These are phyloP conservation scores for Ophiocordyceps camponoti-floridani DNA, from an alignment of 2,329 filamentous ascomycete species.

Conservation along the genomic window DNA sequence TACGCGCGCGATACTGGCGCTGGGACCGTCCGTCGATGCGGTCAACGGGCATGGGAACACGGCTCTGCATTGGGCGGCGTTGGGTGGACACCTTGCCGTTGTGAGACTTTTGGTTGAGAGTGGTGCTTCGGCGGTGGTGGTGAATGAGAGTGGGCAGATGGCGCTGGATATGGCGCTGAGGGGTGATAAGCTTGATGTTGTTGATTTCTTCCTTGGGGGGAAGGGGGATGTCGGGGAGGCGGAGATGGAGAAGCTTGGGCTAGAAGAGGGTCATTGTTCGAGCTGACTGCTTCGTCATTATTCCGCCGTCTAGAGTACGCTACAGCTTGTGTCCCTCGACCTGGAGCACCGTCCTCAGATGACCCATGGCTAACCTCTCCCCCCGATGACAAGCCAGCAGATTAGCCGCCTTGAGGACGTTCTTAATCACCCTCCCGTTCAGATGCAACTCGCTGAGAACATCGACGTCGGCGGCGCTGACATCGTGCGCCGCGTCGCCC, in stretches of 20 bases:
- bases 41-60: slow-evolving; percentile 78
- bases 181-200: background rate
- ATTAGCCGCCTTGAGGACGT: slow-evolving; percentile 20
- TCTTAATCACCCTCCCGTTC: slow-evolving; percentile 34
- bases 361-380: slow-evolving; percentile 11
- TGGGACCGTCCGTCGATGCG: slow-evolving; percentile 41
- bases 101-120: slow-evolving; percentile 61
- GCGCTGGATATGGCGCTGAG: background rate
- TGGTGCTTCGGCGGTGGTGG: slow-evolving; percentile 60
- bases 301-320: no score
- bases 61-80: slow-evolving; percentile 78
- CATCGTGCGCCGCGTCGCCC: slow-evolving; percentile 12
- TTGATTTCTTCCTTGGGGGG: background rate
- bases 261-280: no score
- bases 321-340: slow-evolving; percentile 9
- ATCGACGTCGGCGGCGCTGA: slow-evolving; percentile 12
- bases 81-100: slow-evolving; percentile 70
- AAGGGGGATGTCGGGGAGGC: background rate
- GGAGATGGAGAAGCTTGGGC: background rate
- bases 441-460: slow-evolving; percentile 20
- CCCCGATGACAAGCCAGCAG: slow-evolving; percentile 13
- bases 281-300: no score
- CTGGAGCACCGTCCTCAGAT: slow-evolving; percentile 13
- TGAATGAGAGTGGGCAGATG: slow-evolving; percentile 38
- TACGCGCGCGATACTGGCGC: slow-evolving; percentile 23